These are phyloP conservation scores for Lyophyllum atratum DNA, from an alignment of 768 basidiomycete species.

Conservation along the genomic window DNA sequence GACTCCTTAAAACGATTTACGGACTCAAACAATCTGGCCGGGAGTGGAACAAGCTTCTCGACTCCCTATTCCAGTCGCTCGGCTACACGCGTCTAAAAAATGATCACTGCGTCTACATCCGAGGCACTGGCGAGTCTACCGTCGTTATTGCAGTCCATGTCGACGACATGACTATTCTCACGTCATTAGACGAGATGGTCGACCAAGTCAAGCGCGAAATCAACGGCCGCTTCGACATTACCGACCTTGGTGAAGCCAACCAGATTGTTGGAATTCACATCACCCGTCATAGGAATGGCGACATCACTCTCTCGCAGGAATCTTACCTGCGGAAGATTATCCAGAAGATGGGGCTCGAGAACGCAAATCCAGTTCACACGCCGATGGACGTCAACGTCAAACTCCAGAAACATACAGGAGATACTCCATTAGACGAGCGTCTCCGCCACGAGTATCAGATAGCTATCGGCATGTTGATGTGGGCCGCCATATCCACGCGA, in stretches of 20 bases:
- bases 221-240: constrained; percentile 25
- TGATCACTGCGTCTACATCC: constrained; percentile 23
- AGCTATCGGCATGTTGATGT: constrained; percentile 33
- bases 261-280: constrained; percentile 35
- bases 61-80: constrained; percentile 12
- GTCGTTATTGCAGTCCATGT: constrained; percentile 29
- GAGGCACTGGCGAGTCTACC: constrained; percentile 10
- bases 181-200: constrained; percentile 9
- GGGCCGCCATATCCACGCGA: constrained; percentile 30
- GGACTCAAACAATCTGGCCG: constrained; percentile 34
- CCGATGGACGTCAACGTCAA: constrained; percentile 26
- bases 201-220: constrained; percentile 23
- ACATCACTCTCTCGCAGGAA: constrained; percentile 27
- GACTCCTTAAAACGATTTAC: constrained; percentile 33
- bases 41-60: constrained; percentile 28
- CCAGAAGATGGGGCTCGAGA: constrained; percentile 21
- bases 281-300: constrained; percentile 12
- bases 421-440: background rate
- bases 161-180: constrained; percentile 32
- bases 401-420: constrained; percentile 5
- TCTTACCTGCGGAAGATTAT: constrained; percentile 30
- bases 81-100: constrained; percentile 19
- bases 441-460: background rate
- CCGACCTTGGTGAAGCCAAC: constrained; percentile 26
- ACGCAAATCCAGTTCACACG: constrained; percentile 22